Conservation (phyloP, 2,329 filamentous ascomycete genomes). For the Clarireedia paspali region DNA sequence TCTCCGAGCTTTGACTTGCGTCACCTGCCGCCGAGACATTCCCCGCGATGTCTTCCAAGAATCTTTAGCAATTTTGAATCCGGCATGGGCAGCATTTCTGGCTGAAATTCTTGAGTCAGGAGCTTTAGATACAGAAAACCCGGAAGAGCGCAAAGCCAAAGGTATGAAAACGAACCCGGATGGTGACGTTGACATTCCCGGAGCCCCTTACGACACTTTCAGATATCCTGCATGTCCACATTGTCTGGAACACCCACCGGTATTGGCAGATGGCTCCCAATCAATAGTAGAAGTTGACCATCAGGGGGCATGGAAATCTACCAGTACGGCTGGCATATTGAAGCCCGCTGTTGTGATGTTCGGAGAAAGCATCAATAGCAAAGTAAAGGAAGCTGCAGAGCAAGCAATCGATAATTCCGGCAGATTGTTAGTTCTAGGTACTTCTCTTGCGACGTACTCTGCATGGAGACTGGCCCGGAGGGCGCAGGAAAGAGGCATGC, state of each 20-base stretch:
- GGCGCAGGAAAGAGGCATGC: constrained; percentile 74
- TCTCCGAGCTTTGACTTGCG: constrained; percentile 72
- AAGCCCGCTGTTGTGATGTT: constrained; percentile 97
- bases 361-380: constrained; percentile 70
- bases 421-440: constrained; percentile 73
- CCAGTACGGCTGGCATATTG: constrained; percentile 67
- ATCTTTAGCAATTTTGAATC: constrained; percentile 71
- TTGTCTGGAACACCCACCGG: constrained; percentile 60
- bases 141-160: constrained; percentile 54
- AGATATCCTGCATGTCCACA: constrained; percentile 82
- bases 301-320: constrained; percentile 69
- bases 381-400: constrained; percentile 71
- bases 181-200: constrained; percentile 84
- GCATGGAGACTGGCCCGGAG: constrained; percentile 84
- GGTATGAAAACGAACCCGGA: constrained; percentile 86
- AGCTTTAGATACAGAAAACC: constrained; percentile 71
- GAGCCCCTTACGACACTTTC: constrained; percentile 82
- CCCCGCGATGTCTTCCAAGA: constrained; percentile 68
- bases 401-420: constrained; percentile 69
- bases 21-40: constrained; percentile 66
- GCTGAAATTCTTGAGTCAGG: constrained; percentile 63
- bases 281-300: constrained; percentile 60
- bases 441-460: constrained; percentile 88
- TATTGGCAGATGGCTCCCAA: constrained; percentile 44
- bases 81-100: constrained; percentile 74